Percentiles rank a stretch among this genome's conserved stretches.
These are phyloP conservation scores for Actinomucor elegans DNA, from an alignment of 371 early-diverging fungal genomes.

Conservation along the genomic window DNA sequence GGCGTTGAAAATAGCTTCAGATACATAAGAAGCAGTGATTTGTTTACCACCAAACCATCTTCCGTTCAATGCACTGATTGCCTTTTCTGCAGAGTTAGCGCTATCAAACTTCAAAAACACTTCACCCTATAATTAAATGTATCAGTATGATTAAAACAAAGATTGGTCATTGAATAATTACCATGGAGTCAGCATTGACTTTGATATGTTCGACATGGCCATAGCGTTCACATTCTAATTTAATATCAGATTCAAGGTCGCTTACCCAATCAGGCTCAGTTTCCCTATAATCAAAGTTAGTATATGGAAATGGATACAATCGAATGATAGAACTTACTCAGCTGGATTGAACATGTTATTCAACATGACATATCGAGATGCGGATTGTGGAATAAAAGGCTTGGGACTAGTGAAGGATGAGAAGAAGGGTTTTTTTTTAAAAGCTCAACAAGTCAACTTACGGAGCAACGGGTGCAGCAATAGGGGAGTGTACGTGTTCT, in stretches of 20 bases:
- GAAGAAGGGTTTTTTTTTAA: not conserved
- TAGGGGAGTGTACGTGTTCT: not conserved
- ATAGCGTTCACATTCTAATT: constrained; percentile 79
- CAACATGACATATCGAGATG: constrained; percentile 70
- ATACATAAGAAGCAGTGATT: constrained; percentile 71
- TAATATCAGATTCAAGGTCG: constrained; percentile 87
- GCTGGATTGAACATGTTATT: constrained; percentile 93
- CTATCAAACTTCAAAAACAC: constrained; percentile 84
- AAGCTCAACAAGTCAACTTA: constrained; percentile 20
- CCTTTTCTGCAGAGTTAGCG: constrained; percentile 63
- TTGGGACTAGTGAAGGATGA: constrained; percentile 18
- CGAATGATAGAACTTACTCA: constrained; percentile 60
- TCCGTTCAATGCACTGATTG: constrained; percentile 66
- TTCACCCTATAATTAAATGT: constrained; percentile 56
- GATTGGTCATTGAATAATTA: constrained; percentile 23
- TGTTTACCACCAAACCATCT: constrained; percentile 80
- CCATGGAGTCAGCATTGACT: constrained; percentile 67
- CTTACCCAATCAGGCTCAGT: constrained; percentile 85
- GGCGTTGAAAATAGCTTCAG: constrained; percentile 71
- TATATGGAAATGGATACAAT: not conserved
- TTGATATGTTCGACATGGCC: constrained; percentile 79
- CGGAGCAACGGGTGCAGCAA: constrained; percentile 13
- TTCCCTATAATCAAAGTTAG: constrained; percentile 55
- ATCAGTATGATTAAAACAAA: not conserved
- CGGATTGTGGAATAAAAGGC: constrained; percentile 45